Evolutionary conservation across 2,329 filamentous ascomycete genomes (phyloP), one percentile per base, ranked within the genome.

Genomic region (Teratosphaeria viscida): DNA sequence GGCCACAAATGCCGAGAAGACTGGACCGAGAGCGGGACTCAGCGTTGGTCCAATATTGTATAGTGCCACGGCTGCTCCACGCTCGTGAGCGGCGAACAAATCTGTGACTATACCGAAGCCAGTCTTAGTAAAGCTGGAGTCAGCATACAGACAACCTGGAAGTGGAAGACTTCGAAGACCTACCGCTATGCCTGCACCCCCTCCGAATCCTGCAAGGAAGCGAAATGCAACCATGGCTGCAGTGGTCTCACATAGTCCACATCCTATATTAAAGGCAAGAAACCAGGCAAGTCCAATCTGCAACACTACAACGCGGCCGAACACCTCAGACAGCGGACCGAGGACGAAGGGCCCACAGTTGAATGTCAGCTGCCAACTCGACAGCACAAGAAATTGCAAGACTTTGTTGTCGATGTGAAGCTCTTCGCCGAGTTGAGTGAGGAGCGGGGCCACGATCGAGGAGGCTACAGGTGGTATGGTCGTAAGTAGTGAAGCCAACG

Each of bases 311-410:
- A 69, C 63, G 7, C 71, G 63, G 7, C 71, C 71, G 47, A 77
- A 81, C 0, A 81, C 70, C 60, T 82, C 80, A 0, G 79, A 79
- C 5, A 80, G 59, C 0, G 77, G 77, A 0, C 75, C 77, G 2
- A 78, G 73, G 4, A 79, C 34, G 0, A 80, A 68, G 0, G 78
- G 77, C 0, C 77, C 78, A 54, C 80, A 74, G 0, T 76, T 77
- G 1, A 72, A 76, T 0, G 77, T 76, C 0, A 77, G 68, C 8
- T 72, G 58, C 62, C 71, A 73, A 52, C 71, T 69, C 4, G 68
- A 71, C 27, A 72, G 65, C 29, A 71, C 61, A 26, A 73, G 60
- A 27, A 65, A 60, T 27, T 62, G 54, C 39, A 63, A 57, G 35
- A 70, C 63, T 10, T 60, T 56, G 10, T 62, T 65, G 16, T 59